phyloP scores from a whole-genome alignment of 306 rosid genomes.

The Rosa persica region DNA sequence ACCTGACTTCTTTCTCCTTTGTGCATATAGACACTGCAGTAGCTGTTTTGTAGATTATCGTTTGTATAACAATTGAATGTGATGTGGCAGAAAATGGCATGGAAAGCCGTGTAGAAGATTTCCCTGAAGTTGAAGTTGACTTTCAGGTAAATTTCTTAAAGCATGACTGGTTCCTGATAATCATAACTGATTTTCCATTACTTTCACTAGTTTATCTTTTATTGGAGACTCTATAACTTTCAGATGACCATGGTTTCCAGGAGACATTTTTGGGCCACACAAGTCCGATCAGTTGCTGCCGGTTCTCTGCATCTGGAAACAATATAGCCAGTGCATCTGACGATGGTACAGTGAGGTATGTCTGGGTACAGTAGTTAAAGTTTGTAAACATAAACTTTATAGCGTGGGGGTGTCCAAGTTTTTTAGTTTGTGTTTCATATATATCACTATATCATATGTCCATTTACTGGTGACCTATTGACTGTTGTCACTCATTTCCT shows the following conservation, averaged over 20 bases:
- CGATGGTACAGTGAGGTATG: slow-evolving; percentile 93
- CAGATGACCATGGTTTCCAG: slow-evolving; percentile 46
- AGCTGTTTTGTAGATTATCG: background rate
- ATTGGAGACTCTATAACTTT: slow-evolving; percentile 36
- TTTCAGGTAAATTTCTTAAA: slow-evolving; percentile 62
- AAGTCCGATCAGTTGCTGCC: slow-evolving; percentile 85
- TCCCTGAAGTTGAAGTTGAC: slow-evolving; percentile 80
- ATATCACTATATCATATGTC: slow-evolving; percentile 18
- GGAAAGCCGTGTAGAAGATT: slow-evolving; percentile 63
- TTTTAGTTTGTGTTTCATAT: slow-evolving; percentile 12
- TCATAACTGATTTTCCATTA: background rate
- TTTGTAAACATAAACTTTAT: slow-evolving; percentile 4
- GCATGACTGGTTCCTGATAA: slow-evolving; percentile 2
- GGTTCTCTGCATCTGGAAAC: slow-evolving; percentile 91
- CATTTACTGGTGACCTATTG: slow-evolving; percentile 4
- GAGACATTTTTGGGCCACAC: slow-evolving; percentile 98
- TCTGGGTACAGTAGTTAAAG: slow-evolving; percentile 14
- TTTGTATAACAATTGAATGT: slow-evolving; percentile 25
- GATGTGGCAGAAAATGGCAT: slow-evolving; percentile 57
- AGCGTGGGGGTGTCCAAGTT: background rate
- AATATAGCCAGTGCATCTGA: slow-evolving; percentile 96
- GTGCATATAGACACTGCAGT: background rate
- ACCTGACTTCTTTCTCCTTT: background rate
- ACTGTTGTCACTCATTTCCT: background rate
- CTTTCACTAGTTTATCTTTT: slow-evolving; percentile 21